Conservation (phyloP, 257 asterid genomes). For the Galeopsis tetrahit region DNA sequence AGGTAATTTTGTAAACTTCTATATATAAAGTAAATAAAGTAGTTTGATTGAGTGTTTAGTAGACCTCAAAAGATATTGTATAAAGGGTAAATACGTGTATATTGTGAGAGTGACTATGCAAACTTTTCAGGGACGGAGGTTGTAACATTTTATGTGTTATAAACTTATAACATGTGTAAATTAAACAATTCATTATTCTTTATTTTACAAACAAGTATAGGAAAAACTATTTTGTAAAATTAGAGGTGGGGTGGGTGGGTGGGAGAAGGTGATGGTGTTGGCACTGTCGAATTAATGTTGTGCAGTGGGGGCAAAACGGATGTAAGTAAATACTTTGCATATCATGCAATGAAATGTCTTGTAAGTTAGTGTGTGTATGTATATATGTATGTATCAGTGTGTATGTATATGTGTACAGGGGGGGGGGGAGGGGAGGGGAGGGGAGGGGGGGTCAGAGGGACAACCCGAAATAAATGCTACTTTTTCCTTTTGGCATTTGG, state of each 20-base stretch:
- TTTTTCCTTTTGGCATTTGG: constrained; percentile 47
- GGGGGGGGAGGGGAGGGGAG: constrained; percentile 6
- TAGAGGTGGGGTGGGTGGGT: constrained; percentile 20
- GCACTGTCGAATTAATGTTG: constrained; percentile 68
- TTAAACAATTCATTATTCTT: no score
- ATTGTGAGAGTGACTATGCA: no score
- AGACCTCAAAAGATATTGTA: no score
- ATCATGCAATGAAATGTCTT: constrained; percentile 36
- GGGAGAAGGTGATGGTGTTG: constrained; percentile 49
- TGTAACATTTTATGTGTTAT: no score
- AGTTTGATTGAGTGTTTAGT: no score
- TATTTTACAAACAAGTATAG: no score
- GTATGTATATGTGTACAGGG: background rate
- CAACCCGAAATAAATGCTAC: constrained; percentile 97
- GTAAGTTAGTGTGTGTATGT: constrained; percentile 28
- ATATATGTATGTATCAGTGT: background rate
- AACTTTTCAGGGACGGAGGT: no score
- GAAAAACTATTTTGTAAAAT: no score
- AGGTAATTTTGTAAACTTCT: no score
- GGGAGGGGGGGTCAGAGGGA: constrained; percentile 64
- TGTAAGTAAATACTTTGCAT: constrained; percentile 43
- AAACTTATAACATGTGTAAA: no score
- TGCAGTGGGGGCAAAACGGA: constrained; percentile 40
- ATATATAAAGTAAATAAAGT: no score
- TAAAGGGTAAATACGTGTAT: no score